phyloP scores from a whole-genome alignment of 768 basidiomycete genomes.

The Mycena pura region DNA sequence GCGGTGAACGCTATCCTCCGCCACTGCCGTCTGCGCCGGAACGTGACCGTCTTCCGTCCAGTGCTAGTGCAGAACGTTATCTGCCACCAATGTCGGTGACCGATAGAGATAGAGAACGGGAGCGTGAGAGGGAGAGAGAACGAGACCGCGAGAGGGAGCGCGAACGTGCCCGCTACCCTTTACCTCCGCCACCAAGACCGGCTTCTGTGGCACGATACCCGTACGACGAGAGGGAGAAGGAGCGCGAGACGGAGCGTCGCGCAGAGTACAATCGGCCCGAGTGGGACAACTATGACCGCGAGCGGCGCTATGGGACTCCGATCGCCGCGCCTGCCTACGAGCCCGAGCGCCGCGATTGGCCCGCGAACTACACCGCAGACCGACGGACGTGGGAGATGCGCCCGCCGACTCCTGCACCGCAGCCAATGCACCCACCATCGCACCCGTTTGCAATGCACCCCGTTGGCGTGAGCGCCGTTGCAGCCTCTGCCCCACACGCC shows the following conservation, averaged over 20 bases:
- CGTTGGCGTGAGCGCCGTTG: conserved; percentile 21
- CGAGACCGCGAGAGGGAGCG: conserved; percentile 9
- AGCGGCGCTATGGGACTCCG: conserved; percentile 6
- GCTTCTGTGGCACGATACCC: conserved; percentile 3
- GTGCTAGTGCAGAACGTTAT: conserved; percentile 8
- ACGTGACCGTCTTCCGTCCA: conserved; percentile 5
- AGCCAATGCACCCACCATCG: conserved; percentile 12
- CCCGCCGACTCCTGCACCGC: too few species aligned
- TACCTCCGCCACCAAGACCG: conserved; percentile 4
- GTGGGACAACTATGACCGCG: conserved; percentile 20
- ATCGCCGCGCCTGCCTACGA: conserved; percentile 2
- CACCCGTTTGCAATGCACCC: conserved; percentile 21
- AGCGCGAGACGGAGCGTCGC: conserved; percentile 12
- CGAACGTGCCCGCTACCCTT: neutral
- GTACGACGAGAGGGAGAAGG: conserved; percentile 15
- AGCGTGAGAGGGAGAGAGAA: conserved; percentile 21
- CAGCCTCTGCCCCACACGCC: conserved; percentile 9
- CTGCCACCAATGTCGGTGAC: neutral
- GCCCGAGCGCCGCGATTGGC: conserved; percentile 15
- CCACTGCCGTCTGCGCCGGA: neutral
- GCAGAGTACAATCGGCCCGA: conserved; percentile 20
- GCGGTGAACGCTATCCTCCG: neutral
- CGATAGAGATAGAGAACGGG: neutral
- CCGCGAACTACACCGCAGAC: conserved; percentile 3
- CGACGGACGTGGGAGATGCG: too few species aligned